Evolutionary conservation across 2,329 filamentous ascomycete species (phyloP).

Genomic region (Aspergillus sp.): DNA sequence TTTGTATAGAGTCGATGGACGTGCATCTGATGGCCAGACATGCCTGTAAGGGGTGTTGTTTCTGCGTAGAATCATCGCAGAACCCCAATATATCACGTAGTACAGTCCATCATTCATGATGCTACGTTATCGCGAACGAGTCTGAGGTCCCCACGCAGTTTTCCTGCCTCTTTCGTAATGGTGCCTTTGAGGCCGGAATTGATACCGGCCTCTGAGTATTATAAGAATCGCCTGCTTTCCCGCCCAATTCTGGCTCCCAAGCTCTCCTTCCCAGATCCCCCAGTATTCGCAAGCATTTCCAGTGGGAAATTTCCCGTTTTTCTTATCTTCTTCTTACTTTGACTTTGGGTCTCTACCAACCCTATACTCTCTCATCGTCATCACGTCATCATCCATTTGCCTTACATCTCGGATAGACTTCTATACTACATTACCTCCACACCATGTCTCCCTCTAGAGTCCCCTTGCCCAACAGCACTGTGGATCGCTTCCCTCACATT

Average conservation of each 20-base stretch:
- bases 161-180: conserved; percentile 41
- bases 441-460: conserved; percentile 41
- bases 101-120: not conserved
- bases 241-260: conserved; percentile 27
- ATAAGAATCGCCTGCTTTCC: conserved; percentile 43
- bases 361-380: conserved; percentile 3
- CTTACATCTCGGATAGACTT: not conserved
- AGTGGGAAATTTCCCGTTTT: conserved; percentile 13
- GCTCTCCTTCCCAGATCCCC: conserved; percentile 15
- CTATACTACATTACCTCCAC: conserved; percentile 6
- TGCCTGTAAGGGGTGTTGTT: conserved; percentile 1
- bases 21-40: conserved; percentile 13
- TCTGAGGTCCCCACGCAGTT: conserved; percentile 29
- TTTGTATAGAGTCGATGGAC: conserved; percentile 31
- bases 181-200: conserved; percentile 47
- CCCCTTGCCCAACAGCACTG: conserved; percentile 32
- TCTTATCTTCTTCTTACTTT: conserved; percentile 10
- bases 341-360: conserved; percentile 5
- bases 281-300: conserved; percentile 10
- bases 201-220: conserved; percentile 48
- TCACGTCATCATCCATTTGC: conserved; percentile 7
- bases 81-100: conserved; percentile 11
- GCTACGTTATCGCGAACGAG: conserved; percentile 12
- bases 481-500: conserved; percentile 47
- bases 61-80: not conserved